phyloP scores from a whole-genome alignment of 768 basidiomycete genomes.

The Tephrocybe sp. region DNA sequence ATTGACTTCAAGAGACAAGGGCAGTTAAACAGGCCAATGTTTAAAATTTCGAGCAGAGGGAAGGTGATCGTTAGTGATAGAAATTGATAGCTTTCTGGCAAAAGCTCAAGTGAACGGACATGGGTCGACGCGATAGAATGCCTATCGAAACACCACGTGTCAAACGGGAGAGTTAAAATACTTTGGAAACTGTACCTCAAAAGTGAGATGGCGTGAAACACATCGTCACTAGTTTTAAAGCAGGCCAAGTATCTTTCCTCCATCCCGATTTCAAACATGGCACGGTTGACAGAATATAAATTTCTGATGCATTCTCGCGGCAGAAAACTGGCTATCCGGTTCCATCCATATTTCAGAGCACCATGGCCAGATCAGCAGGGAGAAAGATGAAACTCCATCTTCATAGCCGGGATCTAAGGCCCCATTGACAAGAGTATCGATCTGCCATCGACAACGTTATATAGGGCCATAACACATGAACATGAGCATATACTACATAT shows the following conservation, averaged over 20 bases:
- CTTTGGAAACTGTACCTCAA: neutral
- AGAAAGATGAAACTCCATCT: neutral
- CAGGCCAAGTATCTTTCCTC: constrained; percentile 18
- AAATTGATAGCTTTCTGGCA: constrained; percentile 17
- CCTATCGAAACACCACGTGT: neutral
- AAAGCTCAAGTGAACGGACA: constrained; percentile 1
- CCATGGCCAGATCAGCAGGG: neutral
- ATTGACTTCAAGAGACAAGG: no score
- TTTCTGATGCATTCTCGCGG: neutral
- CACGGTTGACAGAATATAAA: constrained; percentile 10
- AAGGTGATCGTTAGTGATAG: constrained; percentile 13
- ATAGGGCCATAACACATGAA: constrained; percentile 19
- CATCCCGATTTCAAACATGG: constrained; percentile 18
- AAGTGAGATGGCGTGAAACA: neutral
- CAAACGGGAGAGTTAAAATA: neutral
- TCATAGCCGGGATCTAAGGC: neutral
- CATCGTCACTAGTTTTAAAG: neutral
- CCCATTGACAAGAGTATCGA: neutral
- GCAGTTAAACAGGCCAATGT: constrained; percentile 18
- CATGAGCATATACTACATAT: constrained; percentile 19
- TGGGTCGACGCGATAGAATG: neutral
- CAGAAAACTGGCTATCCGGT: constrained; percentile 5
- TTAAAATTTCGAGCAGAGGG: constrained; percentile 18
- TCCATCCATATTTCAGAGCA: constrained; percentile 7
- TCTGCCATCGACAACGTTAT: constrained; percentile 21